phyloP scores from a whole-genome alignment of 2,329 filamentous ascomycete genomes.

The Pseudogymnoascus sp. region DNA sequence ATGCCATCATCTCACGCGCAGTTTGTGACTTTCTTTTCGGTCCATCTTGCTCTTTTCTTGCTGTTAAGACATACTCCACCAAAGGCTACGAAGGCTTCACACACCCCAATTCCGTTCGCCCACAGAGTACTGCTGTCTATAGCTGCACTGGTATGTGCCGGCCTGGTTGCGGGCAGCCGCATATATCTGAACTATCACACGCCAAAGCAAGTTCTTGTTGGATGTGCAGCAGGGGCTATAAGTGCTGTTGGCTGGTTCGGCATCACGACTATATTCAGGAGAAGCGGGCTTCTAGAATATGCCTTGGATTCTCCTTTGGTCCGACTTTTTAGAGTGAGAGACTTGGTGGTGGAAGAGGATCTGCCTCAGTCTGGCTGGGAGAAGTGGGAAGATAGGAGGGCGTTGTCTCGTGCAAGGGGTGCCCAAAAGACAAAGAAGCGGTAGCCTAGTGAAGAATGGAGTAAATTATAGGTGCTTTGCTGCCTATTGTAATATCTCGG shows the following conservation, averaged over 20 bases:
- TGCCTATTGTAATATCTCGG: neutral
- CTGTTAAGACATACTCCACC: constrained; percentile 66
- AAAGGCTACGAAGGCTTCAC: constrained; percentile 25
- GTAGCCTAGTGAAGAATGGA: neutral
- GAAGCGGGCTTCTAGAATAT: constrained; percentile 64
- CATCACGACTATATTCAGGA: constrained; percentile 58
- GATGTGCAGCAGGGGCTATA: constrained; percentile 59
- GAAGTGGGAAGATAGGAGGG: constrained; percentile 59
- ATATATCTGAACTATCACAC: constrained; percentile 94
- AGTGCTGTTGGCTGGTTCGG: constrained; percentile 75
- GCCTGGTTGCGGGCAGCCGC: constrained; percentile 68
- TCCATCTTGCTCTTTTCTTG: constrained; percentile 78
- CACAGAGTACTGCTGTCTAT: constrained; percentile 51
- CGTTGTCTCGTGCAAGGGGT: neutral
- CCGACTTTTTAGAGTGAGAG: constrained; percentile 64
- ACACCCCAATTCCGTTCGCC: constrained; percentile 49
- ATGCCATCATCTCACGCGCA: constrained; percentile 96
- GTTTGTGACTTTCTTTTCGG: constrained; percentile 85
- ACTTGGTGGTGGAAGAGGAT: constrained; percentile 82
- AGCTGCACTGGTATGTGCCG: constrained; percentile 53
- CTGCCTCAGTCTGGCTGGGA: constrained; percentile 88
- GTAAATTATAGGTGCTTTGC: no score
- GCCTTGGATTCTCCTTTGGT: constrained; percentile 57
- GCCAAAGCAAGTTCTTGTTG: constrained; percentile 75
- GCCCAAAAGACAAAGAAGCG: constrained; percentile 1